A percentile compares a stretch with the other conserved stretches of the same genome.
phyloP scores from a whole-genome alignment of 306 rosid genomes.

The Gastrolobium villosum region DNA sequence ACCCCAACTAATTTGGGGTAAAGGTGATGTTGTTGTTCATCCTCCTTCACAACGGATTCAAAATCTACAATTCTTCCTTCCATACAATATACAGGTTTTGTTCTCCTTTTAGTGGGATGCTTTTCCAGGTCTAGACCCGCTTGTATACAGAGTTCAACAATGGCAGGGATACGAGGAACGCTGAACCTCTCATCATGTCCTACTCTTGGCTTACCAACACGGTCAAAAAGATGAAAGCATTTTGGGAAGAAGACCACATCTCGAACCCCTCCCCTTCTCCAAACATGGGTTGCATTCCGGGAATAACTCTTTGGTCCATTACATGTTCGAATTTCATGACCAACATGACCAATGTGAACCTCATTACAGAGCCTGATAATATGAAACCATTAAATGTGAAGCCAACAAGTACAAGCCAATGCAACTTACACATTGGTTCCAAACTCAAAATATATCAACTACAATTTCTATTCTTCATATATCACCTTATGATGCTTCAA shows the following conservation, averaged over 20 bases:
- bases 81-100: constrained; percentile 77
- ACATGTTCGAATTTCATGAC: constrained; percentile 89
- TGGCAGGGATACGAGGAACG: constrained; percentile 76
- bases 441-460: neutral
- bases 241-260: constrained; percentile 73
- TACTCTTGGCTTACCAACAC: constrained; percentile 87
- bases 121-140: constrained; percentile 77
- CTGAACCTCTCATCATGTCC: constrained; percentile 72
- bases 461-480: neutral
- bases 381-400: too few species aligned
- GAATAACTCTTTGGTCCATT: constrained; percentile 69
- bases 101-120: constrained; percentile 79
- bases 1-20: too few species aligned
- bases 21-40: neutral
- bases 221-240: constrained; percentile 85
- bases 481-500: constrained; percentile 13
- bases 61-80: constrained; percentile 96
- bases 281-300: constrained; percentile 70
- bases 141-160: constrained; percentile 85
- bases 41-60: constrained; percentile 57
- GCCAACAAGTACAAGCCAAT: constrained; percentile 17
- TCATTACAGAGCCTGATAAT: constrained; percentile 70
- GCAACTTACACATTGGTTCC: neutral
- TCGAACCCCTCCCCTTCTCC: constrained; percentile 77
- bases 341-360: constrained; percentile 76